Percentiles rank a stretch among this genome's conserved stretches.
Conservation (phyloP, 768 basidiomycete species). For the Boletus sp. region DNA sequence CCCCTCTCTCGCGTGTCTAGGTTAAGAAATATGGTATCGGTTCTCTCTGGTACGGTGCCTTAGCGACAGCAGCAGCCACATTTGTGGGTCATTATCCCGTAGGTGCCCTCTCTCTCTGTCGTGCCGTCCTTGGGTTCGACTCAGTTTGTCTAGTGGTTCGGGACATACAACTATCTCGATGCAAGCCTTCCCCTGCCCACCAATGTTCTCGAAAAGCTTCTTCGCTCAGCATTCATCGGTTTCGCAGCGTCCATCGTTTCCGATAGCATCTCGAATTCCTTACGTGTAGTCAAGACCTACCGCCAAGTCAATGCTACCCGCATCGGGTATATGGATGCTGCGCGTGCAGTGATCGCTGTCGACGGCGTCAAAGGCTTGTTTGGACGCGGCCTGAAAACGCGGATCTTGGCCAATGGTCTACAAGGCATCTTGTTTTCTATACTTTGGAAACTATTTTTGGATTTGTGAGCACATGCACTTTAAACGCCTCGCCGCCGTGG, state of each 20-base stretch:
- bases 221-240: constrained; percentile 86
- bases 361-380: constrained; percentile 83
- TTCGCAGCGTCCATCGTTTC: constrained; percentile 83
- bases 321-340: constrained; percentile 78
- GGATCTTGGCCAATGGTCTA: constrained; percentile 85
- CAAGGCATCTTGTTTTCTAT: constrained; percentile 91
- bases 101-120: constrained; percentile 20
- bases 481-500: background rate
- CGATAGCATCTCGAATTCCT: constrained; percentile 82
- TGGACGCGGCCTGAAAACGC: constrained; percentile 85
- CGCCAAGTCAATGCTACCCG: constrained; percentile 82
- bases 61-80: constrained; percentile 90
- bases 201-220: constrained; percentile 53
- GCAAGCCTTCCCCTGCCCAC: constrained; percentile 55
- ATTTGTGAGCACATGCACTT: constrained; percentile 57
- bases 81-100: constrained; percentile 92
- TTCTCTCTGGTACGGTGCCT: constrained; percentile 84
- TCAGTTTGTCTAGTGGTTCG: constrained; percentile 62
- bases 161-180: constrained; percentile 79
- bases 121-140: background rate
- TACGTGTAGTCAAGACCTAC: constrained; percentile 94
- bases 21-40: constrained; percentile 72
- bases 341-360: constrained; percentile 64
- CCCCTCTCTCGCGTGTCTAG: constrained; percentile 33
- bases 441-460: constrained; percentile 87